phyloP scores from a whole-genome alignment of 176 grass and related monocot genomes.

The Paspalum notatum region DNA sequence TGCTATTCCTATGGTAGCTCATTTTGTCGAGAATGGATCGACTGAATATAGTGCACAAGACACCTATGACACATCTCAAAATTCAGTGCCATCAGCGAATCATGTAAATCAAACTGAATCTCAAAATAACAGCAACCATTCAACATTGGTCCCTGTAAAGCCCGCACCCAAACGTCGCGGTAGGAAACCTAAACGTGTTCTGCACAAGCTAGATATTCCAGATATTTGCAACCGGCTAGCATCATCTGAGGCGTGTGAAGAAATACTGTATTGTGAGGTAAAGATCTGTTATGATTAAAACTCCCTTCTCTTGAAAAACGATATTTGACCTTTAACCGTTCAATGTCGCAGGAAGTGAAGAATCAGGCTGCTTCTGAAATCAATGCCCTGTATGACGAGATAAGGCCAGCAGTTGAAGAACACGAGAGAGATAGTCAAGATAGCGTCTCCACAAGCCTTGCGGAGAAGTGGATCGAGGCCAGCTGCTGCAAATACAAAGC shows the following conservation, averaged over 20 bases:
- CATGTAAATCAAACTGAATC: slow-evolving; percentile 37
- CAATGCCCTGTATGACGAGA: slow-evolving; percentile 77
- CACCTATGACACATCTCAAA: slow-evolving; percentile 33
- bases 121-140: slow-evolving; percentile 40
- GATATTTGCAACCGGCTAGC: slow-evolving; percentile 69
- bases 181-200: slow-evolving; percentile 66
- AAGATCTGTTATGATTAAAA: not conserved
- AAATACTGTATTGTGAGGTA: slow-evolving; percentile 88
- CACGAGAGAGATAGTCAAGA: slow-evolving; percentile 95
- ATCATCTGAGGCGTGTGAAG: slow-evolving; percentile 66
- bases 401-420: slow-evolving; percentile 91
- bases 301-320: not conserved
- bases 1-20: slow-evolving; percentile 68
- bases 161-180: slow-evolving; percentile 45
- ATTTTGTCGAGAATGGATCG: slow-evolving; percentile 58
- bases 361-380: slow-evolving; percentile 65
- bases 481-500: slow-evolving; percentile 92
- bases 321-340: slow-evolving; percentile 3
- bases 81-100: slow-evolving; percentile 45
- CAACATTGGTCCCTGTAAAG: slow-evolving; percentile 47
- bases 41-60: slow-evolving; percentile 45
- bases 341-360: slow-evolving; percentile 62
- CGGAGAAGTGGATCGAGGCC: slow-evolving; percentile 89
- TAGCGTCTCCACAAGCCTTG: slow-evolving; percentile 83
- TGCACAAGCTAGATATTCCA: slow-evolving; percentile 55